Percentiles rank a stretch among this genome's conserved stretches.
Conservation (phyloP, 2,329 filamentous ascomycete species). For the Mycosphaerelloides madeirae region DNA sequence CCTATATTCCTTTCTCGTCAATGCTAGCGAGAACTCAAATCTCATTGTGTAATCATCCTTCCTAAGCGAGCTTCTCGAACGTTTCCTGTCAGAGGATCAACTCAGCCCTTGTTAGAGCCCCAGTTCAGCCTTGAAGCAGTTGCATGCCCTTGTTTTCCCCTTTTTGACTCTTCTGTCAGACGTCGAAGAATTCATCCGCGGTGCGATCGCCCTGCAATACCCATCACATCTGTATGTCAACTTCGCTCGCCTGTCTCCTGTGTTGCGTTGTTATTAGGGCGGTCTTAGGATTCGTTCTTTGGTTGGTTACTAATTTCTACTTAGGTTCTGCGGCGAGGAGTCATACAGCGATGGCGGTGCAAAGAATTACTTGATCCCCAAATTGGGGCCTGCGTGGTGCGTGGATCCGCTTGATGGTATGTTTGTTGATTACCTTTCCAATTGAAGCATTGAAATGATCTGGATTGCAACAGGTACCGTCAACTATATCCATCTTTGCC, state of each 20-base stretch:
- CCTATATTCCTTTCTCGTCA: background rate
- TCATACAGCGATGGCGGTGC: slow-evolving; percentile 65
- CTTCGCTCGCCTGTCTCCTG: background rate
- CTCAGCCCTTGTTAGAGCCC: no score
- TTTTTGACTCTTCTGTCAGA: slow-evolving; percentile 43
- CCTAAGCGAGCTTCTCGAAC: background rate
- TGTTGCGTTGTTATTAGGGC: no score
- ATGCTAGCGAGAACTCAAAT: background rate
- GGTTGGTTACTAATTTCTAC: slow-evolving; percentile 4
- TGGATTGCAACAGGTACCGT: slow-evolving; percentile 52
- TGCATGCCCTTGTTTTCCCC: no score
- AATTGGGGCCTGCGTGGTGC: slow-evolving; percentile 63
- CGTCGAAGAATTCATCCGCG: slow-evolving; percentile 62
- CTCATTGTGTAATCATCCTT: background rate
- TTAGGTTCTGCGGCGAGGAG: slow-evolving; percentile 72
- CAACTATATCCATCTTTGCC: slow-evolving; percentile 75
- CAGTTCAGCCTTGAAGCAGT: no score
- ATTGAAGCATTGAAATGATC: background rate
- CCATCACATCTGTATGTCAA: slow-evolving; percentile 60
- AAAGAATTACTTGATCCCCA: slow-evolving; percentile 61
- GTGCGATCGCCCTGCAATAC: slow-evolving; percentile 49
- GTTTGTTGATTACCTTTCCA: background rate
- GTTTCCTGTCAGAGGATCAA: background rate
- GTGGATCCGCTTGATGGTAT: slow-evolving; percentile 68
- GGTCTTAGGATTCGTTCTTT: no score